Percentiles rank a stretch among this genome's conserved stretches.
Conservation (phyloP, 2,329 filamentous ascomycete genomes). For the Aspergillus pseudoviridinutans region DNA sequence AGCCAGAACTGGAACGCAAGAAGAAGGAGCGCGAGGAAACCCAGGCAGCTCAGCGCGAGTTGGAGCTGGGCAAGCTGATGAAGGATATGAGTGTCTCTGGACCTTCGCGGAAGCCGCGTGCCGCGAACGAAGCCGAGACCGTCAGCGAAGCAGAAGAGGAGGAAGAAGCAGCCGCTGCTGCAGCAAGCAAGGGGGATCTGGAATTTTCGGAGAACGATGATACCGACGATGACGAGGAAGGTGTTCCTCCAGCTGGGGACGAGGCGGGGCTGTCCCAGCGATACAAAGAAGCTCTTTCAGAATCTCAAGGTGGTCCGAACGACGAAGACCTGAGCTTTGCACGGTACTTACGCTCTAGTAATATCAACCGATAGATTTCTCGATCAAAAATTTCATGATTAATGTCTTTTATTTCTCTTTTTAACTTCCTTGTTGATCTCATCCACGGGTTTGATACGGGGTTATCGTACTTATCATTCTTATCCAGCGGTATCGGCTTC, state of each 20-base stretch:
- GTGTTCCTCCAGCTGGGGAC: conserved; percentile 56
- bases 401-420: neutral
- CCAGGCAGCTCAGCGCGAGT: conserved; percentile 67
- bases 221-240: conserved; percentile 56
- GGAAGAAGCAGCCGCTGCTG: conserved; percentile 35
- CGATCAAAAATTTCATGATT: neutral
- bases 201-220: conserved; percentile 49
- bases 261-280: conserved; percentile 66
- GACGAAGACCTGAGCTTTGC: conserved; percentile 51
- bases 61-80: conserved; percentile 90
- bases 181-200: conserved; percentile 25
- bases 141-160: conserved; percentile 51
- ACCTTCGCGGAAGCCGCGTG: conserved; percentile 23
- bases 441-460: neutral
- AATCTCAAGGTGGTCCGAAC: conserved; percentile 39
- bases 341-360: conserved; percentile 43
- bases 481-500: too few relatives aligned
- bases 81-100: conserved; percentile 72
- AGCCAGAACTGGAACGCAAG: conserved; percentile 80
- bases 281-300: conserved; percentile 71
- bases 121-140: conserved; percentile 37
- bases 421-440: too few relatives aligned
- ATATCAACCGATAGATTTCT: conserved; percentile 24
- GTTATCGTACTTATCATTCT: neutral
- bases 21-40: conserved; percentile 70